These are phyloP conservation scores for Botryotinia globosa DNA, from an alignment of 2,329 filamentous ascomycete genomes.

Conservation along the genomic window DNA sequence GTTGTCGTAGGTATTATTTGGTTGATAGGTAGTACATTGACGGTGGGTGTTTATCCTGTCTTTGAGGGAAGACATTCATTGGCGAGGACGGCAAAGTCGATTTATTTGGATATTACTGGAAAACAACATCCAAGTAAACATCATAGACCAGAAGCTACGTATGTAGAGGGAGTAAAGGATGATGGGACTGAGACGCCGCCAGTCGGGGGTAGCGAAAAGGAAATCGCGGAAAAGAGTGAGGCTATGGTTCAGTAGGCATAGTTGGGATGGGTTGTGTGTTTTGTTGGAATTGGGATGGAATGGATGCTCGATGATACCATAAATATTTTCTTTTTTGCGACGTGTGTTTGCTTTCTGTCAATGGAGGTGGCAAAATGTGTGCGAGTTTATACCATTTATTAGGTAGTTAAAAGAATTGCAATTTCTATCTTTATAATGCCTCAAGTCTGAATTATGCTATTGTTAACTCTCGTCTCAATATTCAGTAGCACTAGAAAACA, in stretches of 20 bases:
- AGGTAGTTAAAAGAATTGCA: neutral
- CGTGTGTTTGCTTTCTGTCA: neutral
- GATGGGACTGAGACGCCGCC: conserved; percentile 28
- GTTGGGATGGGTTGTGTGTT: neutral
- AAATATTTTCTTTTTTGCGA: neutral
- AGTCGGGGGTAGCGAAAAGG: conserved; percentile 26
- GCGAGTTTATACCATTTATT: no score
- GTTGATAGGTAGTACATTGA: conserved; percentile 70
- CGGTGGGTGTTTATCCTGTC: conserved; percentile 77
- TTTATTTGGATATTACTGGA: conserved; percentile 58
- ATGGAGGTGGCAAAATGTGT: neutral
- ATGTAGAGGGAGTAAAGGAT: conserved; percentile 33
- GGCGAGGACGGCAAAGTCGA: conserved; percentile 56
- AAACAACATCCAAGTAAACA: conserved; percentile 35
- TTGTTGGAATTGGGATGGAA: neutral
- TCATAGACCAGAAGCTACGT: conserved; percentile 33
- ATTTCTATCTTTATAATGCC: neutral
- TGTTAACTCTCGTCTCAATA: neutral
- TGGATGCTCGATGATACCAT: neutral
- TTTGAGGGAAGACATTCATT: conserved; percentile 75
- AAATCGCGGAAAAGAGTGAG: conserved; percentile 19
- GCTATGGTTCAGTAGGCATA: neutral
- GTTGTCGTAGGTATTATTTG: conserved; percentile 74
- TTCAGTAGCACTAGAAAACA: neutral
- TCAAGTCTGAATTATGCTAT: neutral